Evolutionary conservation across 2,329 filamentous ascomycete species (phyloP).

Genomic region (Fusarium globosum): DNA sequence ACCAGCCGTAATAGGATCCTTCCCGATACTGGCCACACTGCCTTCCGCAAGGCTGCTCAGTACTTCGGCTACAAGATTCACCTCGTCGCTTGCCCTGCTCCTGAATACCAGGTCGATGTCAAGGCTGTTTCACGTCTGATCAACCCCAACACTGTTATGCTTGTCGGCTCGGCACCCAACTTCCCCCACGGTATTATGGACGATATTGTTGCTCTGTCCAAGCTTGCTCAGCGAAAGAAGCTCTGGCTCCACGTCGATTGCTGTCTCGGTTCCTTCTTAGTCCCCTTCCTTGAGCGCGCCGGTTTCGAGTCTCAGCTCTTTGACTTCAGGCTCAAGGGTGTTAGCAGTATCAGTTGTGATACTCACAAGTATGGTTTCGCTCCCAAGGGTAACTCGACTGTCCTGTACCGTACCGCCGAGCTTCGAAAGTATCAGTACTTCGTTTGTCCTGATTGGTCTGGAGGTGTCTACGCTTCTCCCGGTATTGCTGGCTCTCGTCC

Average conservation of each 20-base stretch:
- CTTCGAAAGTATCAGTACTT: constrained; percentile 96
- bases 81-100: constrained; percentile 86
- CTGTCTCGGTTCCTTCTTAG: constrained; percentile 94
- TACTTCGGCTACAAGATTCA: constrained; percentile 99
- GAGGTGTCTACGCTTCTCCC: constrained; percentile 94
- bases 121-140: constrained; percentile 83
- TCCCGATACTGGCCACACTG: constrained; percentile 93
- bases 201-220: constrained; percentile 87
- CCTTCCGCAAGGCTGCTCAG: constrained; percentile 92
- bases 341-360: constrained; percentile 95
- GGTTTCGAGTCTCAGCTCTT: constrained; percentile 90
- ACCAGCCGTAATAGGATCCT: constrained; percentile 74
- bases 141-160: constrained; percentile 92
- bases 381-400: constrained; percentile 94
- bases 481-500: constrained; percentile 92
- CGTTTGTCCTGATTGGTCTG: constrained; percentile 92
- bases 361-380: constrained; percentile 99
- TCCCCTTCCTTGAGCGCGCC: constrained; percentile 92
- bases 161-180: constrained; percentile 96
- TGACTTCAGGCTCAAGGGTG: constrained; percentile 93
- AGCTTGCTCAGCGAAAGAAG: constrained; percentile 80
- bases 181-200: constrained; percentile 99
- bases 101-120: constrained; percentile 85
- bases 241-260: constrained; percentile 96
- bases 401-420: constrained; percentile 84